Evolutionary conservation across 768 basidiomycete species (phyloP).

Genomic region (Naganishia antarctica): DNA sequence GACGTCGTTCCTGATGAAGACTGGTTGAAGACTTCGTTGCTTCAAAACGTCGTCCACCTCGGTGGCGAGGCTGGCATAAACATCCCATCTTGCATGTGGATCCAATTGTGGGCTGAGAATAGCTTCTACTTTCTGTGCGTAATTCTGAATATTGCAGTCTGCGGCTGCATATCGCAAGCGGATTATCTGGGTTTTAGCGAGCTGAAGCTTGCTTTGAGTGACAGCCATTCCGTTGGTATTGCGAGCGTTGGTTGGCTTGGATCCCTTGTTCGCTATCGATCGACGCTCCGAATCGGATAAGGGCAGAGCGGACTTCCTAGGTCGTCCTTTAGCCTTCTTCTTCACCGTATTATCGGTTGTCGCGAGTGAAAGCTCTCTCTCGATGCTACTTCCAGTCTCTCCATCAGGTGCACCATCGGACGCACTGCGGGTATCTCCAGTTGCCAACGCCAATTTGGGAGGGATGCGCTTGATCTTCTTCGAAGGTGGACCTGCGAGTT

Average conservation of each 20-base stretch:
- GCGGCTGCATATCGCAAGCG: conserved; percentile 12
- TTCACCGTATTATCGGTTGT: neutral
- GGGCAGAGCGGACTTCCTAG: neutral
- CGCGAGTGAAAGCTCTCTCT: neutral
- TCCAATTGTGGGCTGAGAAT: neutral
- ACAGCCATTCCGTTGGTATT: neutral
- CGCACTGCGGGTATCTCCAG: too few species aligned
- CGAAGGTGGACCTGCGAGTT: neutral
- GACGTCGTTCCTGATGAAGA: neutral
- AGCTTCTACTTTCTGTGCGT: neutral
- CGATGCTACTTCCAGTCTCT: neutral
- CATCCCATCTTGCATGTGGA: conserved; percentile 2
- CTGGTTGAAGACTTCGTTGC: neutral
- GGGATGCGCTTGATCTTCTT: neutral
- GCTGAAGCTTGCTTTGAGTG: neutral
- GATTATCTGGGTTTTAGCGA: conserved; percentile 1
- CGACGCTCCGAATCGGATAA: neutral
- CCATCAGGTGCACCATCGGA: neutral
- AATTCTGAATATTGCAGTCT: neutral
- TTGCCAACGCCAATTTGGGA: neutral
- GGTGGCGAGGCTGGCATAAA: neutral
- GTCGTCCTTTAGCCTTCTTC: neutral
- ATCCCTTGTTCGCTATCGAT: neutral
- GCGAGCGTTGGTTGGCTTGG: neutral
- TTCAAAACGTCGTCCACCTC: neutral